These are phyloP conservation scores for Phytophthora hybrid DNA, from an alignment of 352 stramenopile genomes.

Conservation along the genomic window DNA sequence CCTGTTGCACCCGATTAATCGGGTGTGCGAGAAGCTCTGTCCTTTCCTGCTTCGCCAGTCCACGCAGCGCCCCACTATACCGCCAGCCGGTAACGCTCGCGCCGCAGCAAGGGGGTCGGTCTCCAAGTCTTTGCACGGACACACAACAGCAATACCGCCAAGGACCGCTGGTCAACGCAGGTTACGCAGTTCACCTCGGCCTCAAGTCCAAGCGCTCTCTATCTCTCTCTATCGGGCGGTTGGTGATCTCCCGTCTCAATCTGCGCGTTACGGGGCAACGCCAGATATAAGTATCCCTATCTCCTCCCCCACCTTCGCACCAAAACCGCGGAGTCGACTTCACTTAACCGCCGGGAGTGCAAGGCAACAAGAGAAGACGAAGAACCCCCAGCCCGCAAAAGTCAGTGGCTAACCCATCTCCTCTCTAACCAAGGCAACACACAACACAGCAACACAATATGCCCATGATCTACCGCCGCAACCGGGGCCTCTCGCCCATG, in stretches of 20 bases:
- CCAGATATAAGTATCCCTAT: slow-evolving; percentile 9
- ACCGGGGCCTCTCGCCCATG: slow-evolving; percentile 49
- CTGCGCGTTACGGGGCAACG: background rate
- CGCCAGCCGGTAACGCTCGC: background rate
- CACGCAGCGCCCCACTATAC: slow-evolving; percentile 21
- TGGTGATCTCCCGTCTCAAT: background rate
- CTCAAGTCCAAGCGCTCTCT: too few relatives aligned
- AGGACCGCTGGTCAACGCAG: slow-evolving; percentile 25
- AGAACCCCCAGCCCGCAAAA: background rate
- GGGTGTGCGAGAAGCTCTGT: background rate
- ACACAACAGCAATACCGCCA: slow-evolving; percentile 37
- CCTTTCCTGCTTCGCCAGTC: slow-evolving; percentile 1
- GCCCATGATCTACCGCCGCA: slow-evolving; percentile 74
- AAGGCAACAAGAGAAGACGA: background rate
- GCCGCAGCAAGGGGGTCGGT: slow-evolving; percentile 5
- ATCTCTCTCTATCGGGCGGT: background rate
- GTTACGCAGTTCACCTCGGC: background rate
- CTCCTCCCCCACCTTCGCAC: background rate
- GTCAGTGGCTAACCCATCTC: background rate
- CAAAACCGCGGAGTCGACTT: slow-evolving; percentile 24
- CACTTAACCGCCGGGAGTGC: slow-evolving; percentile 2
- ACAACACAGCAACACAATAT: slow-evolving; percentile 23
- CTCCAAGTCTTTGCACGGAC: slow-evolving; percentile 30
- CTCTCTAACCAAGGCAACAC: background rate
- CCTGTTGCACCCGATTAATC: background rate